Evolutionary conservation across 352 stramenopile species (phyloP).

Genomic region (Achlya hypogyna): DNA sequence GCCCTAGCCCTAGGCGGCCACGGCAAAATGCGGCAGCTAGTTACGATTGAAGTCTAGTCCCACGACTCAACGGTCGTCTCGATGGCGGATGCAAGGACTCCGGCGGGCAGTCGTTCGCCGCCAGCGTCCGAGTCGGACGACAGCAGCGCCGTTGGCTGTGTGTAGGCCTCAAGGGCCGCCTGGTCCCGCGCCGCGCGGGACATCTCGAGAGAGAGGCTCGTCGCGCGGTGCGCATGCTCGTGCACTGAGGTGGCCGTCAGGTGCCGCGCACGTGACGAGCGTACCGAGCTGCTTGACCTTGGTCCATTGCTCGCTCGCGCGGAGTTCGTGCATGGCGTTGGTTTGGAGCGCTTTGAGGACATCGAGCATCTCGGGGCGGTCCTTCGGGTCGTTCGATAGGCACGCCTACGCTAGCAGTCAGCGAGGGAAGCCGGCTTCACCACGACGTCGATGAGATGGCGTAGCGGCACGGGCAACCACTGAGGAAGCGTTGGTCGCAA

Average conservation of each 20-base stretch:
- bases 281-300: not conserved
- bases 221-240: not conserved
- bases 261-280: no score
- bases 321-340: slow-evolving; percentile 1
- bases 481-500: slow-evolving; percentile 4
- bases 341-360: not conserved
- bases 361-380: not conserved
- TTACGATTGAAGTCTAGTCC: not conserved
- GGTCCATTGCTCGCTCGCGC: not conserved
- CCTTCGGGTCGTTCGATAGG: not conserved
- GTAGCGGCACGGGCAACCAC: not conserved
- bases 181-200: not conserved
- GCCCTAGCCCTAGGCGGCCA: no score
- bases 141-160: not conserved
- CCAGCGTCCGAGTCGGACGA: not conserved
- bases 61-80: not conserved
- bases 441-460: not conserved
- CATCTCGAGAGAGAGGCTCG: slow-evolving; percentile 1
- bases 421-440: not conserved
- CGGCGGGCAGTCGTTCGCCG: not conserved
- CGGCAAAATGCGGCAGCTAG: not conserved
- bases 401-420: not conserved
- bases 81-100: not conserved
- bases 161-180: not conserved
- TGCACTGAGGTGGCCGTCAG: not conserved